Evolutionary conservation across 2,329 filamentous ascomycete species (phyloP).

Genomic region (Mycosphaerella sp.): DNA sequence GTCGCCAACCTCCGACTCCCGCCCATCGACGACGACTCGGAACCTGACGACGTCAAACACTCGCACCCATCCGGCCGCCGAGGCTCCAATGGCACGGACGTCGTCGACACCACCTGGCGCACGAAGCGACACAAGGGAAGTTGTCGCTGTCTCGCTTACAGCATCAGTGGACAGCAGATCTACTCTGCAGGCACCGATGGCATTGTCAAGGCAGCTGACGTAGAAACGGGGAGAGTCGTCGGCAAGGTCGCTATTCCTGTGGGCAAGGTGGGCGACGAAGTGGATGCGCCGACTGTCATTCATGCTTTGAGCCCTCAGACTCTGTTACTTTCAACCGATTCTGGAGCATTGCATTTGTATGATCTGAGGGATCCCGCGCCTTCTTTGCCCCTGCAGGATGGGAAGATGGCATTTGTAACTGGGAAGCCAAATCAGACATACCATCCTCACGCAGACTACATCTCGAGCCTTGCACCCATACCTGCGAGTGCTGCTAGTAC

Average conservation of each 20-base stretch:
- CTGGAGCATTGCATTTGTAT: slow-evolving; percentile 78
- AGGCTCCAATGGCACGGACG: slow-evolving; percentile 59
- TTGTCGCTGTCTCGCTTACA: slow-evolving; percentile 75
- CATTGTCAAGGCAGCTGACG: slow-evolving; percentile 55
- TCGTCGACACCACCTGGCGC: slow-evolving; percentile 77
- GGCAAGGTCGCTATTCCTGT: slow-evolving; percentile 75
- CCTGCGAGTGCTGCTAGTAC: slow-evolving; percentile 75
- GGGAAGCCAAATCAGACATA: slow-evolving; percentile 70
- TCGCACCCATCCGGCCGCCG: slow-evolving; percentile 16
- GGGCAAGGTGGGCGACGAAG: slow-evolving; percentile 38
- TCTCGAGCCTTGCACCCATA: slow-evolving; percentile 79
- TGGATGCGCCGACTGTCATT: slow-evolving; percentile 73
- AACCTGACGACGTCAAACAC: slow-evolving; percentile 25
- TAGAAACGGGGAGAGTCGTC: slow-evolving; percentile 59
- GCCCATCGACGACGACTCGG: slow-evolving; percentile 46
- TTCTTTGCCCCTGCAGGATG: slow-evolving; percentile 34
- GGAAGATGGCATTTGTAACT: slow-evolving; percentile 42
- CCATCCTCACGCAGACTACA: slow-evolving; percentile 84
- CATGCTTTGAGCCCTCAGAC: slow-evolving; percentile 82
- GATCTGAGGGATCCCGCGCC: slow-evolving; percentile 61
- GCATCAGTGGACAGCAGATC: slow-evolving; percentile 65
- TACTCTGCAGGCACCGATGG: slow-evolving; percentile 58
- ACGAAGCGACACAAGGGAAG: slow-evolving; percentile 90
- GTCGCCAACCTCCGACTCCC: slow-evolving; percentile 76
- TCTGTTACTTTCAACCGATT: slow-evolving; percentile 84